Percentiles rank a stretch among this genome's conserved stretches.
These are phyloP conservation scores for Paramicrosporidium saccamoebae DNA, from an alignment of 371 early-diverging fungal genomes.

Conservation along the genomic window DNA sequence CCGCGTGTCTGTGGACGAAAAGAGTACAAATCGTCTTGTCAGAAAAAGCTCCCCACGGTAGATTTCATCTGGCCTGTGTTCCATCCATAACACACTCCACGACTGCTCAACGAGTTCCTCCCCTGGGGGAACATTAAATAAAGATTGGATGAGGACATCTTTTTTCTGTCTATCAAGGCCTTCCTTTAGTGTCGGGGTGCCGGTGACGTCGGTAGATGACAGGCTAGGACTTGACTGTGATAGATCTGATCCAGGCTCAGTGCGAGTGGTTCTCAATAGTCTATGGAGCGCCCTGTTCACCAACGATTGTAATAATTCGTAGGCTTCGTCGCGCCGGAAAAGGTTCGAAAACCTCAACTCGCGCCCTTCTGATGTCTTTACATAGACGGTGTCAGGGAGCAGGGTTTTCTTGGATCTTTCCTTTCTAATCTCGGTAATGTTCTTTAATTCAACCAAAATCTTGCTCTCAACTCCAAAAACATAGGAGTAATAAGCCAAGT, in stretches of 20 bases:
- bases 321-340: conserved; percentile 76
- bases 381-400: conserved; percentile 48
- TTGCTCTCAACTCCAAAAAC: conserved; percentile 71
- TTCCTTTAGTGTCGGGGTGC: no score
- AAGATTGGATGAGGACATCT: conserved; percentile 29
- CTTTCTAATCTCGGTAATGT: conserved; percentile 46
- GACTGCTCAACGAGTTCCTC: conserved; percentile 22
- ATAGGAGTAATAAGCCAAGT: conserved; percentile 72
- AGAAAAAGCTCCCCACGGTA: conserved; percentile 28
- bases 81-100: no score
- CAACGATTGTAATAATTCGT: conserved; percentile 41
- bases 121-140: conserved; percentile 24
- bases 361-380: conserved; percentile 30
- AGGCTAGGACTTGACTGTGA: no score
- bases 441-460: conserved; percentile 50
- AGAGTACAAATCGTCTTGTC: conserved; percentile 51
- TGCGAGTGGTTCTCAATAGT: conserved; percentile 33
- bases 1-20: conserved; percentile 23
- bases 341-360: conserved; percentile 66
- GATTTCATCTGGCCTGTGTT: not conserved
- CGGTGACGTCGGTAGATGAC: no score
- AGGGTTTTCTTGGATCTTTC: conserved; percentile 61
- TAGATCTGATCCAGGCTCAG: conserved; percentile 24
- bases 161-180: conserved; percentile 19
- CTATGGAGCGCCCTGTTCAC: conserved; percentile 54